Evolutionary conservation across 768 basidiomycete species (phyloP).

Genomic region (Suillus hirtellus): DNA sequence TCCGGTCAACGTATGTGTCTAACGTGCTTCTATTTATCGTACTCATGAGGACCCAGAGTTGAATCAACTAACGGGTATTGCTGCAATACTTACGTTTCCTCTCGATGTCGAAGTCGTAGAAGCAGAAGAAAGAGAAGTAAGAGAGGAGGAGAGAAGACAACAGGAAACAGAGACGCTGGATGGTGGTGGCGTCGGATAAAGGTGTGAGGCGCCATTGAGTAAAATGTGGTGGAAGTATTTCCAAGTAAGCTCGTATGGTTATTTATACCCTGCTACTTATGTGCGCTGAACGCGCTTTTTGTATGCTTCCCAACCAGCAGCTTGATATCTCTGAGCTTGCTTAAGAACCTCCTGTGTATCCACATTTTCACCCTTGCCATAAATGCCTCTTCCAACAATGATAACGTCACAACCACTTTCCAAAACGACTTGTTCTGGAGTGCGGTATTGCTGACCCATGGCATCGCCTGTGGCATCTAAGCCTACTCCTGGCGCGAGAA

Average conservation of each 20-base stretch:
- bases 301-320: conserved; percentile 92
- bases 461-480: conserved; percentile 75
- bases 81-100: conserved; percentile 94
- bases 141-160: conserved; percentile 39
- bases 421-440: conserved; percentile 79
- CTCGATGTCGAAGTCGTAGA: conserved; percentile 95
- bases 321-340: conserved; percentile 83
- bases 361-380: conserved; percentile 57
- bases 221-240: not conserved
- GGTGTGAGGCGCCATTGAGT: not conserved
- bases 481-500: conserved; percentile 92
- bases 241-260: not conserved
- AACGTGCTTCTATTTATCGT: not conserved
- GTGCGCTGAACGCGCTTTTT: conserved; percentile 44
- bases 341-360: conserved; percentile 41
- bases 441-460: conserved; percentile 95
- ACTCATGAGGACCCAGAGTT: conserved; percentile 57
- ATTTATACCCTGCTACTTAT: not conserved
- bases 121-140: conserved; percentile 82
- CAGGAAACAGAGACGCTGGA: conserved; percentile 12
- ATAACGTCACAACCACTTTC: conserved; percentile 91
- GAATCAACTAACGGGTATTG: conserved; percentile 93
- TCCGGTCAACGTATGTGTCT: conserved; percentile 85
- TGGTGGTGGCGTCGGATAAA: conserved; percentile 6
- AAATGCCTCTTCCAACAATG: conserved; percentile 95